Evolutionary conservation across 768 basidiomycete genomes (phyloP).

Genomic region (Saitozyma sp.): DNA sequence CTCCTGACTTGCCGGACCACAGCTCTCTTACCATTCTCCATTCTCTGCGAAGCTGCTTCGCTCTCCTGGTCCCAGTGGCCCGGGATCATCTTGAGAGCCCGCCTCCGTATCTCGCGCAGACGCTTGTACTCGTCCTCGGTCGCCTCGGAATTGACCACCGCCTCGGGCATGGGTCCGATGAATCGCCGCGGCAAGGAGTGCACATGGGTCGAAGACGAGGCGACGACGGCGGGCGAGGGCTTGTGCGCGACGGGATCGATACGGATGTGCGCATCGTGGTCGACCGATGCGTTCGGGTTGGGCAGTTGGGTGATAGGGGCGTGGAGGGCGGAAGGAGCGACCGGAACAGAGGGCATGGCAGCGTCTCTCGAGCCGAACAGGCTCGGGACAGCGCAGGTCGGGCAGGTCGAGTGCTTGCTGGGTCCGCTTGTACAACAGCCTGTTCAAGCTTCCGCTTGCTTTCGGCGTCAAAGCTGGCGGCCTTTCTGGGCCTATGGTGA

Average conservation of each 20-base stretch:
- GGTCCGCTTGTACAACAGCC: no score
- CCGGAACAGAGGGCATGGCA: no score
- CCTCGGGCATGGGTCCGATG: conserved; percentile 45
- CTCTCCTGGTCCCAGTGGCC: neutral
- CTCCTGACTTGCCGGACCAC: neutral
- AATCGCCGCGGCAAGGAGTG: conserved; percentile 40
- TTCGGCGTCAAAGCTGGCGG: no score
- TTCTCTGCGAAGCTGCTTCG: neutral
- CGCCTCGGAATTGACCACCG: conserved; percentile 26
- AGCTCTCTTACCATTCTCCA: neutral
- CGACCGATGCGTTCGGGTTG: neutral
- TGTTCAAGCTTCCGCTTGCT: no score
- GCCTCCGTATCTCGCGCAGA: conserved; percentile 16
- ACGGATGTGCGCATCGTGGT: neutral
- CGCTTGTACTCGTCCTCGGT: conserved; percentile 20
- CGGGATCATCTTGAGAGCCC: conserved; percentile 13
- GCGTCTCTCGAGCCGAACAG: no score
- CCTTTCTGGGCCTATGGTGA: no score
- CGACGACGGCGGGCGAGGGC: conserved; percentile 25
- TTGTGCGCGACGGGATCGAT: conserved; percentile 9
- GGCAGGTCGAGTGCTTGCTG: no score
- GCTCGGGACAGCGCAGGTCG: no score
- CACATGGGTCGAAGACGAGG: conserved; percentile 12
- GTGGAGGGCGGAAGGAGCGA: no score
- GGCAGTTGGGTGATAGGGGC: neutral